These are phyloP conservation scores for Mycogone perniciosa DNA, from an alignment of 2,329 filamentous ascomycete genomes.

Conservation along the genomic window DNA sequence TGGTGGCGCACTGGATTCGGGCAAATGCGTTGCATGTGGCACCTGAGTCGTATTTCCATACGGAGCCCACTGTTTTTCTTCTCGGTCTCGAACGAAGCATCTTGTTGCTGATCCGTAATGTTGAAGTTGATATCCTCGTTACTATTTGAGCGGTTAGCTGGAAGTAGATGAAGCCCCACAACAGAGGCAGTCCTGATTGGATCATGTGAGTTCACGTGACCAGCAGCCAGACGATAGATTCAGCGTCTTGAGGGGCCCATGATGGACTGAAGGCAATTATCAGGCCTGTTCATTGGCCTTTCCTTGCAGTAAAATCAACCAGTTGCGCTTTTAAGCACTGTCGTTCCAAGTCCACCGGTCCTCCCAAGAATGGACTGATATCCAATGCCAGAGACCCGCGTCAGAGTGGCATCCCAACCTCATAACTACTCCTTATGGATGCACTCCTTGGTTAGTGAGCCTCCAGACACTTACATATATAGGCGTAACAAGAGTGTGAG, in stretches of 20 bases:
- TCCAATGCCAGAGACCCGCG: constrained; percentile 2
- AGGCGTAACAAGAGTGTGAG: constrained; percentile 8
- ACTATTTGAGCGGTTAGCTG: not conserved
- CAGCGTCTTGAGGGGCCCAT: constrained; percentile 18
- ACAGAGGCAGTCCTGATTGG: constrained; percentile 12
- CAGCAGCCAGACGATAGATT: constrained; percentile 14
- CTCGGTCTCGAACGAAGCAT: constrained; percentile 2
- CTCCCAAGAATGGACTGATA: constrained; percentile 6
- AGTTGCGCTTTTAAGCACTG: constrained; percentile 12
- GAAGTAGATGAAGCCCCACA: constrained; percentile 15
- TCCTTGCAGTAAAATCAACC: constrained; percentile 16
- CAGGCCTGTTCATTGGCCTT: constrained; percentile 20
- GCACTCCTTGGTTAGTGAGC: constrained; percentile 14
- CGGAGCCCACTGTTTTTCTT: not conserved
- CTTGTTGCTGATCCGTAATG: constrained; percentile 11
- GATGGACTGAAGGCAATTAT: constrained; percentile 18
- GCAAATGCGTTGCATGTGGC: constrained; percentile 1
- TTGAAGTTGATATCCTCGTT: constrained; percentile 1
- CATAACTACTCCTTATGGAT: constrained; percentile 10
- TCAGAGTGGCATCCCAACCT: constrained; percentile 5
- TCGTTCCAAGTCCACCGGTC: constrained; percentile 2
- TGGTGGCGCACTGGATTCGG: constrained; percentile 9
- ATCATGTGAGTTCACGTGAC: constrained; percentile 18
- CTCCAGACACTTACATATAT: constrained; percentile 6
- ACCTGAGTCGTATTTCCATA: not conserved